Evolutionary conservation across 306 rosid species (phyloP), one percentile per base, ranked within the genome.

Genomic region (Argentina anserina): DNA sequence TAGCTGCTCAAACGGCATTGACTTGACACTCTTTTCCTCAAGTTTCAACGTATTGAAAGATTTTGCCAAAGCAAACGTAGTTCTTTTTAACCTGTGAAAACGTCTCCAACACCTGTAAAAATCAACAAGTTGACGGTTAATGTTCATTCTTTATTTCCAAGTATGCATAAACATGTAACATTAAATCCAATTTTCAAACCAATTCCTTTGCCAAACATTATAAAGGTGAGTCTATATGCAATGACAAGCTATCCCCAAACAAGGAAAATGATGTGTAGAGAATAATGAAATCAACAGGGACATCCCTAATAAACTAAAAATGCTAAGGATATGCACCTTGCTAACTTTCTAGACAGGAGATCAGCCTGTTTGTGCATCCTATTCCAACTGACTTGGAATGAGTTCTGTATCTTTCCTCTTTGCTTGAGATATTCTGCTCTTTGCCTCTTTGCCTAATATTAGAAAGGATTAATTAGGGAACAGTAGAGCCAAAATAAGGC

Each of bases 401-500:
- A 81, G 39, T 72, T 86, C 78, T 74, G 81, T 73, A 76, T 74
- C 81, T 87, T 86, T 74, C 88, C 97, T 76, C 95, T 88, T 69
- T 84, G 91, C 86, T 92, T 88, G 76, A 94, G 86, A 86, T 85
- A 89, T 75, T 94, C 97, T 65, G 96, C 93, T 80, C 97, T 89
- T 17, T 85, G 90, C 77, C 91, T 89, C 77, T 77, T 93, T 73
- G 98, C 98, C 98, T 93, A 78, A 15, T 40, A 66, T 65, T 50
- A 49, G 61, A 65, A 69, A 41, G 12, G 52, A 49, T 33, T 33
- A 9, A 40, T 25, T 40, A 26, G 40, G 28, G 42, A 73, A 37
- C 55, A 73, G 5, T 37, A 3, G 1, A 70, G 69, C 71, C 73
- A 66, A n/a, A 25, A 64, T n/a, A 71, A 72, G 23, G 20, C 60